Conservation (phyloP, 106 monocot genomes). For the Acorus gramineus region DNA sequence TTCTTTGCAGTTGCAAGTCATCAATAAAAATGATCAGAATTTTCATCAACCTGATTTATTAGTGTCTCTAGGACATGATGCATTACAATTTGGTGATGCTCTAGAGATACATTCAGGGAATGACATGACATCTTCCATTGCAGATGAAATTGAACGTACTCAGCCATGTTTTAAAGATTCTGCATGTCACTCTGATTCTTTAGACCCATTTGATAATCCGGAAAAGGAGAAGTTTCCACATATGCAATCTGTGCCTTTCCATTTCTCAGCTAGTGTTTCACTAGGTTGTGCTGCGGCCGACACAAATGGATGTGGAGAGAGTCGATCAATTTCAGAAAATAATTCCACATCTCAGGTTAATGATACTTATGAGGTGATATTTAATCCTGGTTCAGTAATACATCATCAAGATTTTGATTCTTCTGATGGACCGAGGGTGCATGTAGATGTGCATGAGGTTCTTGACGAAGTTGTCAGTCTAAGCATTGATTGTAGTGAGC, state of each 20-base stretch:
- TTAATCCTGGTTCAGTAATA: conserved; percentile 16
- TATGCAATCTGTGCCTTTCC: conserved; percentile 7
- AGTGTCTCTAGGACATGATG: conserved; percentile 4
- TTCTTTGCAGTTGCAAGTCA: conserved; percentile 4
- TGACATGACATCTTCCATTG: conserved; percentile 5
- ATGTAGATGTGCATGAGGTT: conserved; percentile 24
- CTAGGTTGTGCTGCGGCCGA: background rate
- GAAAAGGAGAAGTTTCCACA: conserved; percentile 6
- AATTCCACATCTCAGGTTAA: conserved; percentile 13
- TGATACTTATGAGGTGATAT: conserved; percentile 8
- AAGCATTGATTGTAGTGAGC: conserved; percentile 45
- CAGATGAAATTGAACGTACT: background rate
- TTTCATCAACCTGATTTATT: conserved; percentile 11
- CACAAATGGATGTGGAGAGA: conserved; percentile 13
- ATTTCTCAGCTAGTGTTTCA: conserved; percentile 5
- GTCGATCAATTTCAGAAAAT: conserved; percentile 10
- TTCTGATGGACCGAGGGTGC: conserved; percentile 17
- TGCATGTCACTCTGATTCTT: conserved; percentile 4
- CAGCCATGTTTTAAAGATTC: conserved; percentile 15
- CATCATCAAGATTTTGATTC: conserved; percentile 7
- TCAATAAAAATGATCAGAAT: conserved; percentile 16
- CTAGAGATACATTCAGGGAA: conserved; percentile 11
- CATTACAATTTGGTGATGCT: conserved; percentile 11
- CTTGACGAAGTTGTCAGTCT: conserved; percentile 21
- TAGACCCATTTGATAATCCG: conserved; percentile 1